phyloP scores from a whole-genome alignment of 208 protist species.

The Acanthamoeba castellanii region DNA sequence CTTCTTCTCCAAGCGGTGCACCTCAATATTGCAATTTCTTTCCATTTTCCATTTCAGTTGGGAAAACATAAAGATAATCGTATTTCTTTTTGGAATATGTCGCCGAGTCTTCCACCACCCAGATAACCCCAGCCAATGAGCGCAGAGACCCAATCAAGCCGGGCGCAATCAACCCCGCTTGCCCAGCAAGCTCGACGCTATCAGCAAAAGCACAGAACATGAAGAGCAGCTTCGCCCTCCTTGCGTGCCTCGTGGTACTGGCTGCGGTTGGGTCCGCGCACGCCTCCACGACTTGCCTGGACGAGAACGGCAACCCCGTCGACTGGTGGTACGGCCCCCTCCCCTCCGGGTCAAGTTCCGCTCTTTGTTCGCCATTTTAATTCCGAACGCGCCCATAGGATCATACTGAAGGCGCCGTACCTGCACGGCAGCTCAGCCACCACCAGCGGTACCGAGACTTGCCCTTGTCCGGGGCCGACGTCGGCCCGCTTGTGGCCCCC shows the following conservation, averaged over 20 bases:
- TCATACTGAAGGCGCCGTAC: slow-evolving; percentile 22
- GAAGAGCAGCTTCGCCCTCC: not conserved
- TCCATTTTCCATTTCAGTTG: no score
- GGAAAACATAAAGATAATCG: no score
- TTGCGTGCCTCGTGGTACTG: not conserved
- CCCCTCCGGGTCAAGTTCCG: no score
- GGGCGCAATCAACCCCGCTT: no score
- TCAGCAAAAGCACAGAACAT: no score
- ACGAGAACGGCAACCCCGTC: slow-evolving; percentile 79
- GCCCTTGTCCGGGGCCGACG: not conserved
- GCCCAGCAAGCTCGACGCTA: no score
- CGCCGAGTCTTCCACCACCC: no score
- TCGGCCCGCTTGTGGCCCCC: no score
- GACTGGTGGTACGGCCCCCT: slow-evolving; percentile 80
- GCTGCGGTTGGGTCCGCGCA: not conserved
- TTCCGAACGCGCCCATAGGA: not conserved
- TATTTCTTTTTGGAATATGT: no score
- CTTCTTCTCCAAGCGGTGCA: not conserved
- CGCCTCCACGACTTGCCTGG: slow-evolving; percentile 61
- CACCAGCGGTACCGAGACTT: not conserved
- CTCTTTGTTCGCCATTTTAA: not conserved
- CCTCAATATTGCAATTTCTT: no score
- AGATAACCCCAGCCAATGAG: no score
- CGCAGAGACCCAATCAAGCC: no score
- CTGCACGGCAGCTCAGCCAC: not conserved